Evolutionary conservation across 352 stramenopile species (phyloP), one percentile per base, ranked within the genome.

Genomic region (Pythium oligandrum): DNA sequence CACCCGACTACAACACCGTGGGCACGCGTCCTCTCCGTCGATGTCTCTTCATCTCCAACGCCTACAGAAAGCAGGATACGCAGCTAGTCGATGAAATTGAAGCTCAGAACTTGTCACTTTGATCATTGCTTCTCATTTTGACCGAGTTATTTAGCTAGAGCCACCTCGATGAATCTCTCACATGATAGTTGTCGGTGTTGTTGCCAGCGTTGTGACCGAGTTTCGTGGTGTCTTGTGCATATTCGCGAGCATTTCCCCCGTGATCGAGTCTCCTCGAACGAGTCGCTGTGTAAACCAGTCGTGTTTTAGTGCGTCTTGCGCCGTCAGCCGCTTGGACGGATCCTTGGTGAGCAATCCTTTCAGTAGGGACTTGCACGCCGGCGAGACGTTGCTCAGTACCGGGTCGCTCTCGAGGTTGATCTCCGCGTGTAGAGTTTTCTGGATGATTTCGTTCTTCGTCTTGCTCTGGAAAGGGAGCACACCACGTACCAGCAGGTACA

Each of bases 401-500:
- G 61, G 40, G 56, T 90, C 75, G 4, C 68, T 75, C 32, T 92
- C 83, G 2, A 95, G 78, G 37, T 93, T 88, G 4, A 96, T 67
- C 48, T 95, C 76, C 8, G 72, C 83, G 10, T 96, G 78, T 8
- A 97, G 60, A 1, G 88, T 98, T 51, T 93, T 93, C 53, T 97
- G 83, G 44, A 97, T 96, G 44, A 98, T 94, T 43, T 97, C 89
- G 32, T 90, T 85, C 57, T 96, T 93, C 45, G 74, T 82, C 45
- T 96, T 94, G 36, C 84, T 87, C 48, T 96, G 88, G 68, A 97
- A 98, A 1, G 93, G 93, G 47, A 97, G 74, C 9, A 90, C 71
- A 4, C 89, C 89, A 31, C 88, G 75, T 36, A 97, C 62, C 11
- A 98, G 59, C 32, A 98, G 61, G 59, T 91, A 98, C 78, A 98